Base-by-base conservation (phyloP, 2,329 filamentous ascomycete species). In the Daldinia sp. region DNA sequence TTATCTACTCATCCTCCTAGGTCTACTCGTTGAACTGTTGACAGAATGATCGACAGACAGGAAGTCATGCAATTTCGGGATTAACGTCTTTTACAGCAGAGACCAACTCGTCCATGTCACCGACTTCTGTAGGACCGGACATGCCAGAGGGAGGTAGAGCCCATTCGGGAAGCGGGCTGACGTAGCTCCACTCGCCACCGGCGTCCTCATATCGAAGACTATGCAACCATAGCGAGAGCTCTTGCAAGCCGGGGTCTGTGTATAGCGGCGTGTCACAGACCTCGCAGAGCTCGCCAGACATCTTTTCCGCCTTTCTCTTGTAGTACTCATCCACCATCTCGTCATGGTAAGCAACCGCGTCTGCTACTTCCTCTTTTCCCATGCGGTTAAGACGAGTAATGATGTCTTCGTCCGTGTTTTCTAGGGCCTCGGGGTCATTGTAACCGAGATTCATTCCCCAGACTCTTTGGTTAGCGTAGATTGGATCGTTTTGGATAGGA, bases 401-500 rank as follows among this genome's bases (percentile, higher is more conserved):
- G 73, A 99, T 92, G 77, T 97, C 93, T 67, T 96, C 92, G 78
- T 99, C 96, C 46, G 91, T 89, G 64, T 93, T 91, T 28, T 87
- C 87, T 20, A 85, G 85, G 2, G 87, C 89, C 56, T 95, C 91
- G 13, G 85, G 82, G 69, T 91, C 89, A 62, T 87, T 83, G 60
- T 81, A 87, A 15, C 93, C 96, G 0, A 99, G 88, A 9, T 90
- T 87, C 0, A 90, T 84, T 0, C 96, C 96, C 85, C 97, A 99
- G 10, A 99, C 96, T 64, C 90, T 90, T 77, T 93, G 90, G 78
- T 99, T 99, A 75, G 93, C 94, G 79, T 99, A 99, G 74, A 99
- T 98, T 6, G 96, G 96, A 77, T 99, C 96, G 79, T 99, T 99
- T 71, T 93, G 90, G 74, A 99, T 98, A 1, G 96, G 96, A 77